phyloP scores from a whole-genome alignment of 2,329 filamentous ascomycete genomes.

The Helotiales sp. region DNA sequence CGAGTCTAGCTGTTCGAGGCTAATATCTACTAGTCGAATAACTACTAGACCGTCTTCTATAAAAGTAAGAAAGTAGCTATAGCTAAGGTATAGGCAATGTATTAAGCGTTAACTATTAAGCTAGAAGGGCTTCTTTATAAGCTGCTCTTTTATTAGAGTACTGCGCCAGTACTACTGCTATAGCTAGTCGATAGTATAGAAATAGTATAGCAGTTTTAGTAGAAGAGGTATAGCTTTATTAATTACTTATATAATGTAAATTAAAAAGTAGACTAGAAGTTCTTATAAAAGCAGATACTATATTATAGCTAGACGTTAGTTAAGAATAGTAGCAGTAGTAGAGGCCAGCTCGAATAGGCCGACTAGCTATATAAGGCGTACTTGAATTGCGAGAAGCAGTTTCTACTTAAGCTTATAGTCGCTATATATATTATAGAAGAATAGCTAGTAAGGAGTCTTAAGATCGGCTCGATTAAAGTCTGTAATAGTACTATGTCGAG shows the following conservation, averaged over 20 bases:
- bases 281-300: background rate
- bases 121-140: background rate
- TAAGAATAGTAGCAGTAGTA: background rate
- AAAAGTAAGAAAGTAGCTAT: background rate
- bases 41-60: background rate
- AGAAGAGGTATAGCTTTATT: slow-evolving; percentile 9
- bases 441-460: slow-evolving; percentile 1
- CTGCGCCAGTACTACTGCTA: background rate
- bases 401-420: slow-evolving; percentile 9
- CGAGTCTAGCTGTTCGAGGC: background rate
- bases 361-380: slow-evolving; percentile 1
- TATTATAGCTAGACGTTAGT: background rate
- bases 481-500: slow-evolving; percentile 11
- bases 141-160: background rate
- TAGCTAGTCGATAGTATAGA: slow-evolving; percentile 4
- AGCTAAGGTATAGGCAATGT: slow-evolving; percentile 2
- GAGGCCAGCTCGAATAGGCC: background rate
- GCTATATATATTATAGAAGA: slow-evolving; percentile 1
- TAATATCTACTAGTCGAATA: slow-evolving; percentile 5
- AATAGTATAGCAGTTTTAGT: slow-evolving; percentile 3
- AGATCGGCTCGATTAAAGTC: slow-evolving; percentile 14
- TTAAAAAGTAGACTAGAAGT: background rate
- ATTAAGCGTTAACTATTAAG: background rate
- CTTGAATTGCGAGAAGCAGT: background rate
- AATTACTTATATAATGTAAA: background rate